Conservation (phyloP, 768 basidiomycete genomes). For the Trametes gibbosa region DNA sequence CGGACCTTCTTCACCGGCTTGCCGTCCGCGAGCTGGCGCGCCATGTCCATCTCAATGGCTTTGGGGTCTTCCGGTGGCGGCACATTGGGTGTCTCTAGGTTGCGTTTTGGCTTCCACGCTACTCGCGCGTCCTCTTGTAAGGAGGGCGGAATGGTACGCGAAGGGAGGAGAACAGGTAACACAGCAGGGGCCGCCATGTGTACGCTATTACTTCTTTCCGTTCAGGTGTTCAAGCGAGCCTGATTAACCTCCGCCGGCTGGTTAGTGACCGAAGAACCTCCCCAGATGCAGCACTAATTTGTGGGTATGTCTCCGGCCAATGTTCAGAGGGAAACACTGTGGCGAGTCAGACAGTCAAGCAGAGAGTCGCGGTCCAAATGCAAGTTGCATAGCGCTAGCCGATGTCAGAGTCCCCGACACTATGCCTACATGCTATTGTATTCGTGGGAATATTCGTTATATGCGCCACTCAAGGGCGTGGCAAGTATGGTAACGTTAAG, state of each 20-base stretch:
- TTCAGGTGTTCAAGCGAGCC: not conserved
- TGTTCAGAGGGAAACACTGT: too few species aligned
- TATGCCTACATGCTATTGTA: not conserved
- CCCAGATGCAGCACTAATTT: not conserved
- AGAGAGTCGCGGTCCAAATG: not conserved
- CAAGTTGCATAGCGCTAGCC: too few species aligned
- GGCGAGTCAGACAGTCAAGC: not conserved
- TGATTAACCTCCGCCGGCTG: not conserved
- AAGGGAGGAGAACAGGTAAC: conserved; percentile 13
- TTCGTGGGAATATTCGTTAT: not conserved
- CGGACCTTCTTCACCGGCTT: conserved; percentile 87
- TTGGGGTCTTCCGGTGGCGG: conserved; percentile 80
- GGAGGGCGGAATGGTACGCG: not conserved
- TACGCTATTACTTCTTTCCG: not conserved
- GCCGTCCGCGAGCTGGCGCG: conserved; percentile 70
- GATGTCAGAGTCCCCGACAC: too few species aligned
- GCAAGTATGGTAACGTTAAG: too few species aligned
- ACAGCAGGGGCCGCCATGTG: not conserved
- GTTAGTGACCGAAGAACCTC: not conserved
- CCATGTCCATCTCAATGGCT: conserved; percentile 72
- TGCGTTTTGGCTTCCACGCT: conserved; percentile 76
- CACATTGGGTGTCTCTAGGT: conserved; percentile 67
- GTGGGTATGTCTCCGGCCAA: not conserved
- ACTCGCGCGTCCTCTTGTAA: not conserved
- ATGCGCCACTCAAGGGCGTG: too few species aligned